Evolutionary conservation across 2,329 filamentous ascomycete genomes (phyloP).

Genomic region (Colletotrichum sp.): DNA sequence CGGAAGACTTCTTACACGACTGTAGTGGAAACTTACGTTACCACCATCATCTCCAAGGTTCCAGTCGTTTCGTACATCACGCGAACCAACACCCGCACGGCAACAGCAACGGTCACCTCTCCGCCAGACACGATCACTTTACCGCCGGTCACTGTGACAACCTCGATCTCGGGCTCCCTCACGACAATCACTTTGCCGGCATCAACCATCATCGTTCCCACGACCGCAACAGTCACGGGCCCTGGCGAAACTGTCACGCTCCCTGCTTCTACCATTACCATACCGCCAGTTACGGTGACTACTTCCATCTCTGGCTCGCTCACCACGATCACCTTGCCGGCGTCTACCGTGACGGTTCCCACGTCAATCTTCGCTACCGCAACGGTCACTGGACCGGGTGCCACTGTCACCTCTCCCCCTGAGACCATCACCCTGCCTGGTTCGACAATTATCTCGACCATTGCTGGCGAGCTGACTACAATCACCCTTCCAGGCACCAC

Average conservation of each 20-base stretch:
- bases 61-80: slow-evolving; percentile 4
- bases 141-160: not conserved
- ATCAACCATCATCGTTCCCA: not conserved
- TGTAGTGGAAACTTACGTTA: not conserved
- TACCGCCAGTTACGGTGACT: slow-evolving; percentile 17
- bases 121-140: not conserved
- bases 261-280: not conserved
- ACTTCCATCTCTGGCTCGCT: slow-evolving; percentile 26
- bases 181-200: not conserved
- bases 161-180: not conserved
- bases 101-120: not conserved
- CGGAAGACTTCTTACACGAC: slow-evolving; percentile 8
- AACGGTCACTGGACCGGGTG: slow-evolving; percentile 33
- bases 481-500: slow-evolving; percentile 11
- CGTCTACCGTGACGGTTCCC: slow-evolving; percentile 19
- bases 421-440: slow-evolving; percentile 18
- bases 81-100: not conserved
- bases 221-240: not conserved
- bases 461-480: slow-evolving; percentile 25
- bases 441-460: slow-evolving; percentile 28
- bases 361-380: slow-evolving; percentile 24
- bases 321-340: not conserved
- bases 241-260: not conserved
- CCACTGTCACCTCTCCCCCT: slow-evolving; percentile 29
- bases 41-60: not conserved